Conservation (phyloP, 495 filamentous ascomycete species). For the Massariosphaeria phaeospora region DNA sequence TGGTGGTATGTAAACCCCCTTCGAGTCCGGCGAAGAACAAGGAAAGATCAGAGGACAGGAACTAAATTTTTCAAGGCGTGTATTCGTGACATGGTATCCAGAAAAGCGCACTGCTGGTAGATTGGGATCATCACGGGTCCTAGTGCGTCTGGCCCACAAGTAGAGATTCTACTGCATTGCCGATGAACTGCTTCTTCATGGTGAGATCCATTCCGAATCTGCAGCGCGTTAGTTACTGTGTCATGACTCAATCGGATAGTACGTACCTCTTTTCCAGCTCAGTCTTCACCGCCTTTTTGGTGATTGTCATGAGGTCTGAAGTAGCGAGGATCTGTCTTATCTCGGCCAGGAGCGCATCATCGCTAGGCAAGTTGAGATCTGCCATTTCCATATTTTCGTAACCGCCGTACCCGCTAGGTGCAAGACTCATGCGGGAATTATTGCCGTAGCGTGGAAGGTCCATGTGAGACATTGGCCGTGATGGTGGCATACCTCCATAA, state of each 20-base stretch:
- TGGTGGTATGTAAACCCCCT: neutral
- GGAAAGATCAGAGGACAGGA: neutral
- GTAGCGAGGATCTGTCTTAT: slow-evolving; percentile 88
- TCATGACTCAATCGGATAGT: neutral
- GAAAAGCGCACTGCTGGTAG: neutral
- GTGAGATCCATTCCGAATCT: slow-evolving; percentile 32
- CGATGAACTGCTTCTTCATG: slow-evolving; percentile 28
- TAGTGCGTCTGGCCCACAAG: slow-evolving; percentile 16
- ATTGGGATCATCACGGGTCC: too few species aligned
- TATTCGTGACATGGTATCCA: slow-evolving; percentile 1
- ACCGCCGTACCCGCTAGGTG: slow-evolving; percentile 47
- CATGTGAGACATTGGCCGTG: slow-evolving; percentile 71
- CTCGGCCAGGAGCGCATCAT: slow-evolving; percentile 87
- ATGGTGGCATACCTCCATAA: slow-evolving; percentile 51
- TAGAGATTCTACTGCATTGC: slow-evolving; percentile 29
- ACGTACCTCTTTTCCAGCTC: slow-evolving; percentile 77
- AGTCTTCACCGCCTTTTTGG: slow-evolving; percentile 95
- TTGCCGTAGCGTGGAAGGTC: slow-evolving; percentile 51
- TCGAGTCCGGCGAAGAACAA: neutral
- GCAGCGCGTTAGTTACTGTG: slow-evolving; percentile 2
- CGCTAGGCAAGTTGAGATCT: slow-evolving; percentile 71
- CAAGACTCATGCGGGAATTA: slow-evolving; percentile 70
- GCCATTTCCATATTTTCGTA: slow-evolving; percentile 60
- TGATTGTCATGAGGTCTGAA: slow-evolving; percentile 93
- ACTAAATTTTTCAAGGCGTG: neutral